Conservation (phyloP, 352 stramenopile genomes). For the Phytophthora kernoviae region DNA sequence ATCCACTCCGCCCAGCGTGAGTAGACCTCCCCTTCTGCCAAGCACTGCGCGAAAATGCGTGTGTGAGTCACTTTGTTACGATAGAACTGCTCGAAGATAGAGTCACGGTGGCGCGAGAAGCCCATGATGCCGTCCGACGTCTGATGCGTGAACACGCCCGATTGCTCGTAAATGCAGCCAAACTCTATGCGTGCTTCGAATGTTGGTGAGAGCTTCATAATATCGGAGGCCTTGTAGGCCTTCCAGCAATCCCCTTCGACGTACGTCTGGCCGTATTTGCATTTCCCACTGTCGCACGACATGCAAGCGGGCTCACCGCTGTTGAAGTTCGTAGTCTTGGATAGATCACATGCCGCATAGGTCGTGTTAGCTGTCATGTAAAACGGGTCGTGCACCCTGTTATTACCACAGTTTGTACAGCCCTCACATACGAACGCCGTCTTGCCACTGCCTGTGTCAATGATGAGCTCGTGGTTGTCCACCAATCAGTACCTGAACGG, state of each 20-base stretch:
- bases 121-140: conserved; percentile 97
- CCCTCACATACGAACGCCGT: conserved; percentile 95
- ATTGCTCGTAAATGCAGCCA: conserved; percentile 94
- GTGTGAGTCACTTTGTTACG: conserved; percentile 74
- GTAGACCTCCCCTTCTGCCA: conserved; percentile 82
- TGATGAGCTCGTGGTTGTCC: conserved; percentile 90
- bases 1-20: conserved; percentile 93
- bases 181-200: conserved; percentile 83
- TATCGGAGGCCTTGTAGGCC: conserved; percentile 89
- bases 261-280: conserved; percentile 92
- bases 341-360: conserved; percentile 56
- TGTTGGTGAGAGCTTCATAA: conserved; percentile 49
- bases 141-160: conserved; percentile 91
- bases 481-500: conserved; percentile 66
- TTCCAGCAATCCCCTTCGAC: conserved; percentile 94
- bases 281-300: conserved; percentile 69
- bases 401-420: conserved; percentile 87
- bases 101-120: conserved; percentile 90
- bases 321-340: conserved; percentile 20
- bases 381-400: conserved; percentile 87
- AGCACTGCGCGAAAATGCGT: conserved; percentile 94
- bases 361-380: conserved; percentile 47
- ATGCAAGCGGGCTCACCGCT: conserved; percentile 23
- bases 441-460: conserved; percentile 96
- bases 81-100: conserved; percentile 93